phyloP scores from a whole-genome alignment of 2,329 filamentous ascomycete species.

The Pseudocercospora macadamiae region DNA sequence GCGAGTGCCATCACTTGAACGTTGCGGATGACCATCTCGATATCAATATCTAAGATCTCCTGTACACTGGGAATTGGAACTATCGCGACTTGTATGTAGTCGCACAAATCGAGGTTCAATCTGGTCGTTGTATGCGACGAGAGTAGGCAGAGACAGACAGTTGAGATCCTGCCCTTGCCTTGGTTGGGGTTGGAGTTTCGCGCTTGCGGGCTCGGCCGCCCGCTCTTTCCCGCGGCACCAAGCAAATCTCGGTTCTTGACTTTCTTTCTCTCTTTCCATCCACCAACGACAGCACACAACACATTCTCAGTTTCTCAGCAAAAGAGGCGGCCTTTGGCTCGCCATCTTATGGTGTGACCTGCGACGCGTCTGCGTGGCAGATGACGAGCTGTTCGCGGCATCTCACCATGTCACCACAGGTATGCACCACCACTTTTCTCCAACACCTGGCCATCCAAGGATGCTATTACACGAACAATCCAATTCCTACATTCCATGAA shows the following conservation, averaged over 20 bases:
- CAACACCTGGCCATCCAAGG: constrained; percentile 20
- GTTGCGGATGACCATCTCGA: constrained; percentile 7
- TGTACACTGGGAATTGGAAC: no score
- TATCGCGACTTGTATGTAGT: no score
- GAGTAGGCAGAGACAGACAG: background rate
- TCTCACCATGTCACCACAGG: no score
- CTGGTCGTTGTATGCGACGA: background rate
- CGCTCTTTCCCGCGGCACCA: constrained; percentile 1
- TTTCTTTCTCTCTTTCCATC: background rate
- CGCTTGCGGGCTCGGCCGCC: background rate
- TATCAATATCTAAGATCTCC: no score
- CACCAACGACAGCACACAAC: background rate
- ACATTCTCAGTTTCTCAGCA: no score
- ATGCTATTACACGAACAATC: constrained; percentile 55
- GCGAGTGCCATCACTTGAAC: constrained; percentile 30
- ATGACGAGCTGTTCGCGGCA: no score
- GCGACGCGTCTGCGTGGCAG: no score
- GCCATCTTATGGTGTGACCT: no score
- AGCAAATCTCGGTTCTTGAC: background rate
- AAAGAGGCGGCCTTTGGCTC: no score
- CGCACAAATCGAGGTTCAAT: no score
- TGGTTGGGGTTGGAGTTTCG: no score
- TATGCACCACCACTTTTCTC: constrained; percentile 8
- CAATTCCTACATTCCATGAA: constrained; percentile 61
- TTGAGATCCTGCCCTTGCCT: no score